A percentile compares a stretch with the other conserved stretches of the same genome.
Conservation (phyloP, 2,329 filamentous ascomycete species). For the Alternaria atra region DNA sequence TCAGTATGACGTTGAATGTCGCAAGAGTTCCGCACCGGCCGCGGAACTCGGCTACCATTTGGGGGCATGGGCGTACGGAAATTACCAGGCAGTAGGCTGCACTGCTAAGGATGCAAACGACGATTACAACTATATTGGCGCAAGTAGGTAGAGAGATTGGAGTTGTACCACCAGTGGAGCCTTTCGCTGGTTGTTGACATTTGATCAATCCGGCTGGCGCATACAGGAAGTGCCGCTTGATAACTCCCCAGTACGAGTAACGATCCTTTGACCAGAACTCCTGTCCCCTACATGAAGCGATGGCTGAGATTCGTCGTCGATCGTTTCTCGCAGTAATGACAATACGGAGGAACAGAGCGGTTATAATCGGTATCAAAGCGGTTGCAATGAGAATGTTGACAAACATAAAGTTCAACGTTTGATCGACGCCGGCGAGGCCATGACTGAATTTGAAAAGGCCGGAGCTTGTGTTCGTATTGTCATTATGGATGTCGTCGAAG, state of each 20-base stretch:
- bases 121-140: conserved; percentile 53
- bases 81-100: conserved; percentile 51
- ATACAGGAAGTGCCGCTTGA: conserved; percentile 53
- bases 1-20: conserved; percentile 77
- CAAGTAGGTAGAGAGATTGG: conserved; percentile 53
- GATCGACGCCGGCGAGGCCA: conserved; percentile 56
- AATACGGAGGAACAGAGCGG: conserved; percentile 17
- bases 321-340: conserved; percentile 14
- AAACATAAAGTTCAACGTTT: conserved; percentile 53
- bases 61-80: conserved; percentile 74
- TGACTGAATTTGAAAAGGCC: conserved; percentile 47
- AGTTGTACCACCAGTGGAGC: conserved; percentile 44
- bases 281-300: conserved; percentile 16
- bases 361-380: conserved; percentile 10
- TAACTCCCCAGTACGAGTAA: conserved; percentile 24
- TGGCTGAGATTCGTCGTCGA: conserved; percentile 16
- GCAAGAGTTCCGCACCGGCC: conserved; percentile 75
- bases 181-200: conserved; percentile 53
- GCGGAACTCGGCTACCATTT: conserved; percentile 66
- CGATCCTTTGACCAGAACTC: conserved; percentile 24
- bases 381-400: conserved; percentile 25
- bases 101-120: conserved; percentile 52
- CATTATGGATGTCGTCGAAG: conserved; percentile 17
- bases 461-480: conserved; percentile 9
- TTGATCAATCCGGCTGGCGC: conserved; percentile 50